phyloP scores from a whole-genome alignment of 129 eudicot genomes.

The Centella asiatica region DNA sequence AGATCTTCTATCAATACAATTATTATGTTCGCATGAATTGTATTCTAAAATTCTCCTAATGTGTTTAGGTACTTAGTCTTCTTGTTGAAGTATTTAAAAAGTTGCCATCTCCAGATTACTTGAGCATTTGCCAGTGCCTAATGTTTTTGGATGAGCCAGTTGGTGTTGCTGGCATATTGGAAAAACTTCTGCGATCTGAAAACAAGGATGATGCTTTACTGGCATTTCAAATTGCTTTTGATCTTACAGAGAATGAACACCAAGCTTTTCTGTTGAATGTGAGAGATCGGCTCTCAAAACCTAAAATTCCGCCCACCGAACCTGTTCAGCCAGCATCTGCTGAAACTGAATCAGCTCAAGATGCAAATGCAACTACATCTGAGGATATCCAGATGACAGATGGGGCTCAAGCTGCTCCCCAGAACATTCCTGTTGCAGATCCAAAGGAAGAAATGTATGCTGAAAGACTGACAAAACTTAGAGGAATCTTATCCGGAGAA shows the following conservation, averaged over 20 bases:
- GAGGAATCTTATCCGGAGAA: slow-evolving; percentile 86
- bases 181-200: slow-evolving; percentile 68
- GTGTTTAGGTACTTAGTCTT: slow-evolving; percentile 67
- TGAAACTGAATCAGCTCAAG: slow-evolving; percentile 40
- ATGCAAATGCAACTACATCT: slow-evolving; percentile 33
- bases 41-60: slow-evolving; percentile 1
- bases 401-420: slow-evolving; percentile 38
- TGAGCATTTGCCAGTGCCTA: slow-evolving; percentile 87
- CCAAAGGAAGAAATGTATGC: slow-evolving; percentile 68
- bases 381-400: slow-evolving; percentile 82
- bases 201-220: slow-evolving; percentile 78
- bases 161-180: slow-evolving; percentile 74
- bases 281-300: slow-evolving; percentile 55
- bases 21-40: background rate
- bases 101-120: slow-evolving; percentile 79
- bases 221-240: slow-evolving; percentile 92
- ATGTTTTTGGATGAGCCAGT: slow-evolving; percentile 90
- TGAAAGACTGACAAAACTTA: slow-evolving; percentile 68
- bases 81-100: slow-evolving; percentile 72
- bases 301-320: slow-evolving; percentile 40
- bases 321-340: slow-evolving; percentile 41
- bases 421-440: slow-evolving; percentile 32
- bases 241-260: slow-evolving; percentile 87
- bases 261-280: slow-evolving; percentile 94
- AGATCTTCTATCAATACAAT: background rate